Base-by-base conservation (phyloP, 495 filamentous ascomycete species). In the Cercophora samala region DNA sequence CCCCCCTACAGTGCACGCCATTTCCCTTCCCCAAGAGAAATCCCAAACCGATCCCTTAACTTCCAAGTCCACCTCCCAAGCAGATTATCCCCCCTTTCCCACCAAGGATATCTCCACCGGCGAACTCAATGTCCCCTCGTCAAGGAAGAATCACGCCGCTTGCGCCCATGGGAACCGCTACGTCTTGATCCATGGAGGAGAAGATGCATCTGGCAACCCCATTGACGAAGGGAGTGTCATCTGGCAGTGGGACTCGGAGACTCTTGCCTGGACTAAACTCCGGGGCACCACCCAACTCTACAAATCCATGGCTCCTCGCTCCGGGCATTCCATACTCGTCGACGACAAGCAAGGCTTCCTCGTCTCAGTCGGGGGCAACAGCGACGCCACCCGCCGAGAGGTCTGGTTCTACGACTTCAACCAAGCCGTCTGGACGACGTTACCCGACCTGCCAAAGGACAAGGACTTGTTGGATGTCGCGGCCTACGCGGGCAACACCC, bases 361-460 rank as follows among this genome's bases (percentile, higher is more conserved):
- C n/a, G 61, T 86, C 19, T 66, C 82, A 1, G 66, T 79, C 65
- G 81, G 82, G 24, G 82, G 82, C 32, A 63, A 18, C 22, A 61
- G 24, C 26, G 22, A 11, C 24, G 58, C 15, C 23, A 68, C 59
- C 0, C 58, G 63, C 8, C 76, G 70, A 3, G 82, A 84, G 61
- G 75, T 75, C 42, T 86, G 84, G 83, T 71, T 79, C 62, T 85
- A 83, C 69, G 75, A 82, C 63, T 77, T 79, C 51, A 64, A 68
- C 18, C 66, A 72, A 18, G 70, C 65, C 9, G 76, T 71, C 1
- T 87, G 84, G 84, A 81, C 80, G 2, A 67, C 72, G 21, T 71
- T 85, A 6, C 78, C 84, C 2, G 63, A 70, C 0, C 68, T 77
- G 1, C 80, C n/a, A n/a, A n/a, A n/a, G n/a, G n/a, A n/a, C n/a